Percentiles rank a stretch among this genome's conserved stretches.
phyloP scores from a whole-genome alignment of 1,284 basidiomycete species.

The Omphalotus olearius region DNA sequence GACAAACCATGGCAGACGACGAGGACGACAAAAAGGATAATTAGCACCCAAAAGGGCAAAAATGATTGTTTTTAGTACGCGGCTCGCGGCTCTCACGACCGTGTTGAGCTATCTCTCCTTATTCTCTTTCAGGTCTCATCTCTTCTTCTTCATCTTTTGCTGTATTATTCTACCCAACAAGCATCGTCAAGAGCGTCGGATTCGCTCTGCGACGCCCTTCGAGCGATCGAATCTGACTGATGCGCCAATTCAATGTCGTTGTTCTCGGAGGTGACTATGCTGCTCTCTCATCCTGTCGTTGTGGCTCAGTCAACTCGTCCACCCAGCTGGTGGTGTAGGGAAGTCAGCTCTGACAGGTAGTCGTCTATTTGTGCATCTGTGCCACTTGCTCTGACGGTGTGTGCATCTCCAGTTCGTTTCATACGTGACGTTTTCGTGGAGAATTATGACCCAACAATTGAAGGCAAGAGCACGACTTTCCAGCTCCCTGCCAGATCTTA shows the following conservation, averaged over 20 bases:
- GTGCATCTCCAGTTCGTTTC: conserved; percentile 4
- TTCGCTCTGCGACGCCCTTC: neutral
- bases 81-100: conserved; percentile 9
- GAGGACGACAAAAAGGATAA: neutral
- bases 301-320: conserved; percentile 7
- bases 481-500: conserved; percentile 3
- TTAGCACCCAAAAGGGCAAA: too few species aligned
- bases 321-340: conserved; percentile 74
- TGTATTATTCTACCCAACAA: neutral
- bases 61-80: neutral
- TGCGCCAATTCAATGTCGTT: conserved; percentile 71
- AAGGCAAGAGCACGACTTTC: conserved; percentile 4
- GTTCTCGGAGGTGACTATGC: conserved; percentile 65
- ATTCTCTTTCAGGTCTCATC: neutral
- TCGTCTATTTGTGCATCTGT: neutral
- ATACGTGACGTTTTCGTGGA: conserved; percentile 61
- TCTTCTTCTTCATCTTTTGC: neutral
- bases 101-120: neutral
- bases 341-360: conserved; percentile 70
- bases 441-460: conserved; percentile 72
- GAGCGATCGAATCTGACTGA: conserved; percentile 23
- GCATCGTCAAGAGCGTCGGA: too few species aligned
- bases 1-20: conserved; percentile 31
- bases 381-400: neutral
- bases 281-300: conserved; percentile 4